Evolutionary conservation across 148 eudicot genomes (phyloP).

Genomic region (Silene conica): DNA sequence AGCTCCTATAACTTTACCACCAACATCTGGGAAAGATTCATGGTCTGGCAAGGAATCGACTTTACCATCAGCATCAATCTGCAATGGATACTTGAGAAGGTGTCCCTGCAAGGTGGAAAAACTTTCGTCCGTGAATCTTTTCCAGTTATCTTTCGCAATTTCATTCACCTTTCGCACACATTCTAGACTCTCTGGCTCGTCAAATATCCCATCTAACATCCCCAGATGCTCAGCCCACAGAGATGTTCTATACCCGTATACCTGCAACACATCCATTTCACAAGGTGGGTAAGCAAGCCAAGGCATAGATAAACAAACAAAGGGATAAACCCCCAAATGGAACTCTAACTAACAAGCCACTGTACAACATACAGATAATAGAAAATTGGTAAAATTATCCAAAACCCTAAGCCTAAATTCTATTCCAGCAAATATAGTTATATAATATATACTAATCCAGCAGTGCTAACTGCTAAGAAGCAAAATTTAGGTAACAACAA

Average conservation of each 20-base stretch:
- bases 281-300: not conserved
- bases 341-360: not conserved
- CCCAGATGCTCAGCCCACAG: conserved; percentile 74
- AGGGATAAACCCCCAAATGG: not conserved
- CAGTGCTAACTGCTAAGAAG: not conserved
- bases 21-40: too few relatives aligned
- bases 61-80: conserved; percentile 48
- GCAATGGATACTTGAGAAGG: conserved; percentile 56
- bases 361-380: not conserved
- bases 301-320: too few relatives aligned
- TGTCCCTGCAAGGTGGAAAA: conserved; percentile 51
- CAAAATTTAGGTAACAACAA: not conserved
- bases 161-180: conserved; percentile 60
- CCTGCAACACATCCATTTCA: conserved; percentile 32
- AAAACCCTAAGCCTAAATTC: not conserved
- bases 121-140: conserved; percentile 34
- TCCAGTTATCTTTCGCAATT: conserved; percentile 61
- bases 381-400: too few relatives aligned
- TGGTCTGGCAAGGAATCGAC: too few relatives aligned
- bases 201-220: conserved; percentile 32
- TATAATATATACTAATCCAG: not conserved
- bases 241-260: conserved; percentile 62
- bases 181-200: conserved; percentile 47
- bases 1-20: too few relatives aligned
- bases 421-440: not conserved